Evolutionary conservation across 306 rosid genomes (phyloP).

Genomic region (Lathyrus tuberosus): DNA sequence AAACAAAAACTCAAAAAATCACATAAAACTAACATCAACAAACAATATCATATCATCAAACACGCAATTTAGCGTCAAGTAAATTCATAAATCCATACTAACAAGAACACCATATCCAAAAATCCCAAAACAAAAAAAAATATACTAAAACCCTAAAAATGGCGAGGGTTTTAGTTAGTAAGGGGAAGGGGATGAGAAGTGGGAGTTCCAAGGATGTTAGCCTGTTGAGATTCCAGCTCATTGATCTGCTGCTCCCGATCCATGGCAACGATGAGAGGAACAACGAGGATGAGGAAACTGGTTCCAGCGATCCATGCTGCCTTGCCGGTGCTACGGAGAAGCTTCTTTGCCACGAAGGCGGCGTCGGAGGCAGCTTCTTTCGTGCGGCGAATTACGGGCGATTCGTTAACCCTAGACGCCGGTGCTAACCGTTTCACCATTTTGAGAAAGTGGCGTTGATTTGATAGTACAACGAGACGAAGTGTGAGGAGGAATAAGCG

Average conservation of each 20-base stretch:
- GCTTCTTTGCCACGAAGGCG: conserved; percentile 34
- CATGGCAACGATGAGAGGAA: conserved; percentile 77
- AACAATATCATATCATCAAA: not conserved
- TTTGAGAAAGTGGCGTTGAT: not conserved
- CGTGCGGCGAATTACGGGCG: not conserved
- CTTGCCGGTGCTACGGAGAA: conserved; percentile 76
- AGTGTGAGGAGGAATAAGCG: too few species aligned
- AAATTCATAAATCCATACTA: not conserved
- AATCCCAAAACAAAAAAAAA: not conserved
- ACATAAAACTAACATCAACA: not conserved
- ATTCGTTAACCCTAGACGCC: not conserved
- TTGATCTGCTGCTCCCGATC: conserved; percentile 84
- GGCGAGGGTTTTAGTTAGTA: conserved; percentile 1
- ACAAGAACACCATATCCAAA: not conserved
- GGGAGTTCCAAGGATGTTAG: conserved; percentile 70
- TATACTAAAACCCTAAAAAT: not conserved
- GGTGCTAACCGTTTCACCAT: conserved; percentile 6
- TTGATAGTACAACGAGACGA: too few species aligned
- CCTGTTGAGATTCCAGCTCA: conserved; percentile 83
- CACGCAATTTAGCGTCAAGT: not conserved
- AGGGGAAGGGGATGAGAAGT: conserved; percentile 4
- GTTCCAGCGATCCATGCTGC: conserved; percentile 92
- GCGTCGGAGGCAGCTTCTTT: conserved; percentile 6
- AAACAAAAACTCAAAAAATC: not conserved
- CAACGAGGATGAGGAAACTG: conserved; percentile 64